Base-by-base conservation (phyloP, 2,329 filamentous ascomycete genomes). In the Thelonectria rubi region DNA sequence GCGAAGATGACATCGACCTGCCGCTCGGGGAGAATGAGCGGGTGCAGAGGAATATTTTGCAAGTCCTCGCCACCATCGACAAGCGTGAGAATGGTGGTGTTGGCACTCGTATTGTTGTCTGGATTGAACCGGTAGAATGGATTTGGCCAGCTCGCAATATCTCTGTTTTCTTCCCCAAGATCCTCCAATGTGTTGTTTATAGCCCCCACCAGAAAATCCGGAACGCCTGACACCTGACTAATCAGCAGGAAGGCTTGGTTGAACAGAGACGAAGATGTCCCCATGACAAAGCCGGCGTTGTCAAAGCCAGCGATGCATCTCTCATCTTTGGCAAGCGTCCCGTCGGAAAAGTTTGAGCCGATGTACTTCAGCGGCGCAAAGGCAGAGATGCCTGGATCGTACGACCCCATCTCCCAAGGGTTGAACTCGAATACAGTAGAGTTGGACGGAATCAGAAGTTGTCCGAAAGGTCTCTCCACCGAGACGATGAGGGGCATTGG, bases 181-280 rank as follows among this genome's bases (percentile, higher is more conserved):
- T 76, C 69, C 0, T 72, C 62, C 3, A 94, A 79, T 9, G 93
- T 74, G 17, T 76, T 67, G 3, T 75, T 73, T 14, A 91, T 69
- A 18, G 84, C 81, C 5, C 79, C 70, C 52, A 83, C 80, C 39
- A 92, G 76, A 34, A 83, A 76, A 1, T 79, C 73, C 2, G 82
- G 82, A 2, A 84, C 54, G 17, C 40, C 21, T 1, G 54, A 40
- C 5, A 21, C 57, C 3, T 64, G 55, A 18, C 72, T 75, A 57
- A 94, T 80, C 12, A 86, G 78, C 3, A 93, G 81, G 17, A 97
- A 78, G 69, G 91, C 85, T 69, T 88, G 82, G 78, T 97, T 97
- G 83, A 97, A 97, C 2, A 97, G 82, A 1, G 91, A 90, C 1
- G 89, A 92, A 21, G 90, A 93, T 0, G 93, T 97, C 52, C 93